These are phyloP conservation scores for Clarireedia hainanense DNA, from an alignment of 2,329 filamentous ascomycete species.

Conservation along the genomic window DNA sequence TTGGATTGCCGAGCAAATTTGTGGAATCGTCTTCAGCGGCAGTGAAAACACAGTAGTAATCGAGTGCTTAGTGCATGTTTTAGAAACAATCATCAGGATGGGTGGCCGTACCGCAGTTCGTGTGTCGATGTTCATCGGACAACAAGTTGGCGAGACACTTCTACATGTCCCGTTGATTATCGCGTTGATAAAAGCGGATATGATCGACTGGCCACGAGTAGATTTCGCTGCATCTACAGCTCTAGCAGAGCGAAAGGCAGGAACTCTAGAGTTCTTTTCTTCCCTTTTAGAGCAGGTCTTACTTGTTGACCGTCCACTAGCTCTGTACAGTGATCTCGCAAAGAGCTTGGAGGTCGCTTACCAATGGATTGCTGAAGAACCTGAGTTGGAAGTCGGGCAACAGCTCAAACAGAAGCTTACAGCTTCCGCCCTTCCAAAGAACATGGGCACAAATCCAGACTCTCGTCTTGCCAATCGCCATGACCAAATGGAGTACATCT, in stretches of 20 bases:
- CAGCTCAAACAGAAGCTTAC: slow-evolving; percentile 61
- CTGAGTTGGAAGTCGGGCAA: slow-evolving; percentile 55
- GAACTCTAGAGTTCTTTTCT: slow-evolving; percentile 71
- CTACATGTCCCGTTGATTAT: slow-evolving; percentile 50
- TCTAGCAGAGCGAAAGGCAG: slow-evolving; percentile 60
- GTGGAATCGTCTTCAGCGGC: slow-evolving; percentile 44
- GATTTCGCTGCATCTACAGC: slow-evolving; percentile 68
- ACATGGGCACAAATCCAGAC: slow-evolving; percentile 43
- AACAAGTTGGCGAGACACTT: slow-evolving; percentile 48
- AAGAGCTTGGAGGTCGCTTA: slow-evolving; percentile 74
- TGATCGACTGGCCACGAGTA: slow-evolving; percentile 56
- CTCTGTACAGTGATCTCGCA: slow-evolving; percentile 78
- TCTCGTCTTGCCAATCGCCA: slow-evolving; percentile 53
- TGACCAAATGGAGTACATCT: slow-evolving; percentile 89
- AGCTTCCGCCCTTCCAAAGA: slow-evolving; percentile 46
- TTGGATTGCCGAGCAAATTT: slow-evolving; percentile 53
- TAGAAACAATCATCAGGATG: slow-evolving; percentile 54
- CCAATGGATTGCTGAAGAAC: slow-evolving; percentile 70
- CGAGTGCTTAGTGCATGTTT: slow-evolving; percentile 54
- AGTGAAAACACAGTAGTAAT: slow-evolving; percentile 46
- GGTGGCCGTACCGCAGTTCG: slow-evolving; percentile 43
- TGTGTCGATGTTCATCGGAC: slow-evolving; percentile 47
- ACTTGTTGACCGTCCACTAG: slow-evolving; percentile 68
- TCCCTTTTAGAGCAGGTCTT: slow-evolving; percentile 72
- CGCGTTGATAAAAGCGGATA: slow-evolving; percentile 50